Evolutionary conservation across 78 protist genomes (phyloP), one percentile per base, ranked within the genome.

Genomic region (Monosiga brevicollis): DNA sequence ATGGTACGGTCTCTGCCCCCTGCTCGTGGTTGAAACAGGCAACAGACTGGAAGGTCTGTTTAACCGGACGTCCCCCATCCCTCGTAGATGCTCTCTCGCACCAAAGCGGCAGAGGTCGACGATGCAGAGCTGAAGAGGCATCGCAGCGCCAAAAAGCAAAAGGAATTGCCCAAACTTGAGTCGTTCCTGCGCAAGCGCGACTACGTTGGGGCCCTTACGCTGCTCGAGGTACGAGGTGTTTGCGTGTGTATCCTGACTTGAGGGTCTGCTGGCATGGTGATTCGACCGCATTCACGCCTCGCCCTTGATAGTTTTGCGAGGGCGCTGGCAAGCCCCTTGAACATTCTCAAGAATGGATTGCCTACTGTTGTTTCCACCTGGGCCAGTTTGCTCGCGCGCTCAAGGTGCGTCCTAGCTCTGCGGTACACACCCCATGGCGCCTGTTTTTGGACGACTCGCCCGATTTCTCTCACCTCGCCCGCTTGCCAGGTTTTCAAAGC

Each of bases 151-250:
- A 41, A 42, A 78, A 42, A 81, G 55, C 78, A 78, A 36, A 37
- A 82, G 54, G 79, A 76, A 32, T 2, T 20, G 42, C 83, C 80
- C 71, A 81, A 79, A 41, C 41, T 87, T 29, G 84, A 87, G 41
- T 72, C 54, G 37, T 84, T 55, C 38, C 34, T 78, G 36, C 25
- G 37, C n/a, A 11, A 80, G 39, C 81, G 94, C 25, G 93, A 93
- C 55, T 93, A 80, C 78, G 36, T 73, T 1, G 93, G 93, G 11
- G 93, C 95, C 23, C 15, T 88, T 1, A 88, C 94, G 39, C 79
- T 93, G 85, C 83, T 90, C 39, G 92, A n/a, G n/a, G n/a, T n/a
- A n/a, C n/a, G n/a, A n/a, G n/a, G n/a, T n/a, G n/a, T n/a, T n/a
- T n/a, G n/a, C n/a, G n/a, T n/a, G n/a, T n/a, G n/a, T n/a, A n/a